phyloP scores from a whole-genome alignment of 1,284 basidiomycete species.

The Sporisorium reilianum region DNA sequence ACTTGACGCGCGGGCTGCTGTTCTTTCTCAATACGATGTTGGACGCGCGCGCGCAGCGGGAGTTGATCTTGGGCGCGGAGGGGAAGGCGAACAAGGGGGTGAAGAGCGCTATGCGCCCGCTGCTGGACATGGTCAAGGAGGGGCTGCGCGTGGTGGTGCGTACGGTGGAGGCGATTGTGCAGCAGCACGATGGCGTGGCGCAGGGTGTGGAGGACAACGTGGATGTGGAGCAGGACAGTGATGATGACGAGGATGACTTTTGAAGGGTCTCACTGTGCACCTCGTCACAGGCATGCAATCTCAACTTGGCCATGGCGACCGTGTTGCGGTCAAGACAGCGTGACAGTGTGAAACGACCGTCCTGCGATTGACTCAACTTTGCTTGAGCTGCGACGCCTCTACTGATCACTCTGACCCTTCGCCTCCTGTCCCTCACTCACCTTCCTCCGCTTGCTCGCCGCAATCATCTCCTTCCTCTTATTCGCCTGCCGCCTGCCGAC shows the following conservation, averaged over 20 bases:
- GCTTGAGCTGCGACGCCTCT: background rate
- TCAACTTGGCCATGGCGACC: background rate
- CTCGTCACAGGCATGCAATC: background rate
- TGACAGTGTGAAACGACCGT: background rate
- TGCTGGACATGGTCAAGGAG: slow-evolving; percentile 25
- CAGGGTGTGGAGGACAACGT: slow-evolving; percentile 1
- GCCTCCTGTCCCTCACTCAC: slow-evolving; percentile 2
- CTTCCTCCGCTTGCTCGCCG: slow-evolving; percentile 60
- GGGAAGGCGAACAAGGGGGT: background rate
- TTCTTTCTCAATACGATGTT: slow-evolving; percentile 52
- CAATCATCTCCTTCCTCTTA: slow-evolving; percentile 59
- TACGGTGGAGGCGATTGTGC: slow-evolving; percentile 34
- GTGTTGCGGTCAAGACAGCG: background rate
- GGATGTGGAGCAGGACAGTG: background rate
- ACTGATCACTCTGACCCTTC: background rate
- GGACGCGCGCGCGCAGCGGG: slow-evolving; percentile 23
- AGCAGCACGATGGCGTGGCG: slow-evolving; percentile 24
- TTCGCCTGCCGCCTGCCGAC: slow-evolving; percentile 55
- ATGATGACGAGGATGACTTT: slow-evolving; percentile 13
- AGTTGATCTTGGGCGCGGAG: slow-evolving; percentile 34
- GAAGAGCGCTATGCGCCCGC: slow-evolving; percentile 12
- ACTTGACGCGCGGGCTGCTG: slow-evolving; percentile 55
- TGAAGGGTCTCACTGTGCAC: background rate
- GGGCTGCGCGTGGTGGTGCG: slow-evolving; percentile 11
- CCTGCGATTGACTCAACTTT: background rate